These are phyloP conservation scores for Albugo candida DNA, from an alignment of 352 stramenopile genomes.

Conservation along the genomic window DNA sequence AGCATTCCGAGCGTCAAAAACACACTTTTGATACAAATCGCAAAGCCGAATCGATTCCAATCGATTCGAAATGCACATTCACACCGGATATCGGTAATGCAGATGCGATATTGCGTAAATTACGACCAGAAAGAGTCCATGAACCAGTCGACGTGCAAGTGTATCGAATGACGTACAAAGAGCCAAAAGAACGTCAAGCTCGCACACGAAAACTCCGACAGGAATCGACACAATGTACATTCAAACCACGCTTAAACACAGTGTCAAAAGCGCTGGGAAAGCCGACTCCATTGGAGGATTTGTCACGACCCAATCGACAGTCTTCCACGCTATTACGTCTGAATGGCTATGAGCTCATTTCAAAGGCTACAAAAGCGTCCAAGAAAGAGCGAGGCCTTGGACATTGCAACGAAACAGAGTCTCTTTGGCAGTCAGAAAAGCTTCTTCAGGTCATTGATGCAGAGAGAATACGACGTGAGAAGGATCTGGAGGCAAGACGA, in stretches of 20 bases:
- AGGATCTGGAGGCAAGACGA: slow-evolving; percentile 37
- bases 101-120: slow-evolving; percentile 34
- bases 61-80: slow-evolving; percentile 42
- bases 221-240: slow-evolving; percentile 31
- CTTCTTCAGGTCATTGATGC: slow-evolving; percentile 49
- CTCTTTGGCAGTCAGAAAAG: slow-evolving; percentile 35
- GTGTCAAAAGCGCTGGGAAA: slow-evolving; percentile 43
- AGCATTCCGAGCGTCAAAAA: slow-evolving; percentile 17
- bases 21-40: slow-evolving; percentile 1
- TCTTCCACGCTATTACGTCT: not conserved
- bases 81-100: slow-evolving; percentile 62
- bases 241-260: slow-evolving; percentile 62
- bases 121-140: slow-evolving; percentile 31
- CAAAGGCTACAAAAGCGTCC: not conserved
- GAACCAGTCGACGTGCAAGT: slow-evolving; percentile 36
- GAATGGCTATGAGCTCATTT: not conserved
- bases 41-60: slow-evolving; percentile 23
- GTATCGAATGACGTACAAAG: slow-evolving; percentile 48
- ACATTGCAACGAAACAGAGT: not conserved
- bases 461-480: slow-evolving; percentile 24
- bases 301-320: slow-evolving; percentile 8
- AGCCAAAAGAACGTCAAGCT: slow-evolving; percentile 29
- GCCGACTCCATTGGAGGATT: slow-evolving; percentile 20
- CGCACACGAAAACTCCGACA: slow-evolving; percentile 39
- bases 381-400: not conserved